Conservation (phyloP, 768 basidiomycete genomes). For the Leucocoprinus birnbaumii region DNA sequence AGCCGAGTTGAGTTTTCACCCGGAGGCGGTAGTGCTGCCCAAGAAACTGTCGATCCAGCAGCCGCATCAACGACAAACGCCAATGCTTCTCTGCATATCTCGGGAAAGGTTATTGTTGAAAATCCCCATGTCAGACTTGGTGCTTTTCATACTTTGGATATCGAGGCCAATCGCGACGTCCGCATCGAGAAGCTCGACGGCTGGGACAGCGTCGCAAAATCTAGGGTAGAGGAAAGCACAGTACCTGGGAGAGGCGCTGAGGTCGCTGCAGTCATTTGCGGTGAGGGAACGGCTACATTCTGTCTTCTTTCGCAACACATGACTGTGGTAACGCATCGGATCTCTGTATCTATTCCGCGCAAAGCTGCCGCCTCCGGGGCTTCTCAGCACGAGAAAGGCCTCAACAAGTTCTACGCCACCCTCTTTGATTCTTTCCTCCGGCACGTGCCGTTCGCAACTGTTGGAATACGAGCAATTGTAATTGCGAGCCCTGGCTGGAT, state of each 20-base stretch:
- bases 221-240: slow-evolving; percentile 83
- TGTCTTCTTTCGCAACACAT: slow-evolving; percentile 96
- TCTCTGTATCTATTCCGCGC: slow-evolving; percentile 86
- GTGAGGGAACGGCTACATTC: slow-evolving; percentile 93
- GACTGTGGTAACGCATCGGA: slow-evolving; percentile 89
- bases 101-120: slow-evolving; percentile 83
- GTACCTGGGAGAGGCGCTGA: slow-evolving; percentile 95
- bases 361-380: slow-evolving; percentile 82
- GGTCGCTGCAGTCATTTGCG: slow-evolving; percentile 92
- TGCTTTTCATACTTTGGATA: slow-evolving; percentile 91
- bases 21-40: slow-evolving; percentile 30
- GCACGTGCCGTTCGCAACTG: slow-evolving; percentile 82
- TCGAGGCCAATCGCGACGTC: slow-evolving; percentile 89
- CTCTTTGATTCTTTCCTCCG: slow-evolving; percentile 85
- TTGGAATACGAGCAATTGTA: slow-evolving; percentile 81
- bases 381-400: slow-evolving; percentile 90
- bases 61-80: slow-evolving; percentile 29
- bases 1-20: slow-evolving; percentile 80
- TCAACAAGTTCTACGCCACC: slow-evolving; percentile 77
- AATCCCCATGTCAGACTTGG: slow-evolving; percentile 90
- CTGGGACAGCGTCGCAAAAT: slow-evolving; percentile 89
- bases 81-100: slow-evolving; percentile 74
- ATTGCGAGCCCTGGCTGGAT: slow-evolving; percentile 98
- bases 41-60: slow-evolving; percentile 34
- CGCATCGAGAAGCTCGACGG: slow-evolving; percentile 83